Evolutionary conservation across 1,284 basidiomycete species (phyloP).

Genomic region (Ceraceosorus guamensis): DNA sequence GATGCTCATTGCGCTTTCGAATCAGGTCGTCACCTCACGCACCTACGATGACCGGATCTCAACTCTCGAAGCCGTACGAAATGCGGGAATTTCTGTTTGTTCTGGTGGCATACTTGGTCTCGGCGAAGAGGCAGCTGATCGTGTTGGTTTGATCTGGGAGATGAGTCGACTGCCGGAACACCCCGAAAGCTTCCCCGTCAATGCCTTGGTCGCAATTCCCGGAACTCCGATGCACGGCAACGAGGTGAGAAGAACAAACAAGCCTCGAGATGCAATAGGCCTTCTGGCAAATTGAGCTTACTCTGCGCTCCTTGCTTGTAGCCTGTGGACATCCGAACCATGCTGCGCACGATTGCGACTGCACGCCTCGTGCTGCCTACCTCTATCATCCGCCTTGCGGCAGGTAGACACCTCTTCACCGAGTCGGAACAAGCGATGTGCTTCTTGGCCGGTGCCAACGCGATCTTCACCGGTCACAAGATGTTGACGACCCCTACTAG

Average conservation of each 20-base stretch:
- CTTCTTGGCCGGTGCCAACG: constrained; percentile 97
- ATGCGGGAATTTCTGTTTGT: constrained; percentile 93
- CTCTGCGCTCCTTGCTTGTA: neutral
- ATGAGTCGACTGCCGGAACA: constrained; percentile 83
- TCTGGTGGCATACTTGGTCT: constrained; percentile 93
- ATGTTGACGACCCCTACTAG: constrained; percentile 88
- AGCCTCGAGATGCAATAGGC: neutral
- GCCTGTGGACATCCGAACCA: constrained; percentile 60
- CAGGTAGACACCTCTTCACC: constrained; percentile 78
- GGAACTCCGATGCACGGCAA: constrained; percentile 58
- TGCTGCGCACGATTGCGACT: constrained; percentile 89
- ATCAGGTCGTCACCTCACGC: constrained; percentile 83
- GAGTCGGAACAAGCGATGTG: constrained; percentile 95
- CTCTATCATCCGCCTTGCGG: constrained; percentile 91
- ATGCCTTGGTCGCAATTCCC: constrained; percentile 68
- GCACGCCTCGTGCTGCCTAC: constrained; percentile 80
- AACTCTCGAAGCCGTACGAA: constrained; percentile 81
- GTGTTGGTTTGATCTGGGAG: constrained; percentile 90
- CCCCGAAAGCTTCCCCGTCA: constrained; percentile 96
- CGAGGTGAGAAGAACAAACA: constrained; percentile 45
- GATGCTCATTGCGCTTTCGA: no score
- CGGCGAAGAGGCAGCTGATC: constrained; percentile 81
- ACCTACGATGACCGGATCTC: constrained; percentile 87
- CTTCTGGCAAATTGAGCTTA: neutral
- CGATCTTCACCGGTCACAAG: constrained; percentile 91